Base-by-base conservation (phyloP, 2,329 filamentous ascomycete species). In the Colletotrichum tanaceti region DNA sequence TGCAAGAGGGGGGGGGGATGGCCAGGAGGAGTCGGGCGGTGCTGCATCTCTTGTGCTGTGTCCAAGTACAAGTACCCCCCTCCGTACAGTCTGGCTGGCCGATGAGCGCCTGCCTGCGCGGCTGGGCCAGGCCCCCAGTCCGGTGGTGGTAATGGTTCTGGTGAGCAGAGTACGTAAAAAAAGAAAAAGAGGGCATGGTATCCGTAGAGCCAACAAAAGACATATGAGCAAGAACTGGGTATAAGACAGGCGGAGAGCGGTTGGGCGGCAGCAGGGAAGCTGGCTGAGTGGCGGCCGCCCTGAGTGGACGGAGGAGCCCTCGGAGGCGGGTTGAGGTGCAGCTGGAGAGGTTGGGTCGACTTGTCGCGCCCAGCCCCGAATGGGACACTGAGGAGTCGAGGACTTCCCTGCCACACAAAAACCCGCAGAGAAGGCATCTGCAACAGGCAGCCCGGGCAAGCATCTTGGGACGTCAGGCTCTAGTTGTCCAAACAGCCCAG, bases 221-320 rank as follows among this genome's bases (percentile, higher is more conserved):
- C 55, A 44, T 13, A 20, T 43, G 32, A 35, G 50, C 32, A 20
- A 55, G 32, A 39, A 46, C 58, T 43, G 4, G 58, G 39, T 20
- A 50, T 9, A 38, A 22, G 24, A 41, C 62, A 68, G 54, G 65
- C 65, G 49, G 43, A 68, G 55, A 39, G 55, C 62, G 55, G 62
- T 68, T 65, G 62, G 65, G 65, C 62, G 66, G 55, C 50, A 57
- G 66, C 65, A 65, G 46, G 62, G 62, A 57, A 66, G 55, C 46
- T 65, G 54, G 65, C 41, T 65, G 54, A 62, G 65, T 68, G 65
- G 65, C 62, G 66, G 66, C 55, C 63, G 55, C 50, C 61, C 54
- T 69, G 66, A 66, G 55, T 65, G 66, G 62, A 65, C 57, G 44
- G 50, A 35, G 32, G n/a, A n/a, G n/a, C n/a, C 32, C 32, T 35